Evolutionary conservation across 208 protist species (phyloP).

Genomic region (Trypanosoma melophagium): DNA sequence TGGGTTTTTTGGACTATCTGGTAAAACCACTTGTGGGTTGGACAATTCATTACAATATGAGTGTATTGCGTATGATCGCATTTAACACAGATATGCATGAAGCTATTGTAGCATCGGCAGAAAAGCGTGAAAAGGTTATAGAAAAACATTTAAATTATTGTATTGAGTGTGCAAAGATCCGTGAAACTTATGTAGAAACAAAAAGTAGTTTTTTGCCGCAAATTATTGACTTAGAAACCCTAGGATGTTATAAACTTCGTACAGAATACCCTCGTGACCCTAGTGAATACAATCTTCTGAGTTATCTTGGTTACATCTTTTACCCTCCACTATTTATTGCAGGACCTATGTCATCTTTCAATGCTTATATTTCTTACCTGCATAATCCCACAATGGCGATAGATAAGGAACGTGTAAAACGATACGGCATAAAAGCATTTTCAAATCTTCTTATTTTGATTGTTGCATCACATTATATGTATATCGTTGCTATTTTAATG

Average conservation of each 20-base stretch:
- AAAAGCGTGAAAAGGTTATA: conserved; percentile 27
- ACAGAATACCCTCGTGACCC: conserved; percentile 47
- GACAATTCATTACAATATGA: conserved; percentile 71
- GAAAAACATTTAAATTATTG: conserved; percentile 31
- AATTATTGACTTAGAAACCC: neutral
- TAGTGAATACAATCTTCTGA: conserved; percentile 70
- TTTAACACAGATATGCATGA: conserved; percentile 68
- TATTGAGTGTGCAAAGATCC: conserved; percentile 33
- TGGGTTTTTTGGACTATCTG: conserved; percentile 1
- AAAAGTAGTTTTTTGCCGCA: conserved; percentile 39
- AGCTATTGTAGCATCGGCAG: conserved; percentile 13
- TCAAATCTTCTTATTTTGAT: conserved; percentile 25
- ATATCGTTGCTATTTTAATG: conserved; percentile 45
- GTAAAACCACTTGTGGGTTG: conserved; percentile 43
- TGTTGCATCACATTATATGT: conserved; percentile 42
- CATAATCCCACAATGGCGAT: conserved; percentile 36
- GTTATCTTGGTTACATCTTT: conserved; percentile 86
- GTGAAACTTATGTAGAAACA: conserved; percentile 5
- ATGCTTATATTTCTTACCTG: conserved; percentile 83
- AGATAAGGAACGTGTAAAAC: conserved; percentile 4
- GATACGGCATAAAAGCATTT: conserved; percentile 30
- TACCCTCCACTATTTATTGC: conserved; percentile 91
- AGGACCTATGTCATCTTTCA: conserved; percentile 90
- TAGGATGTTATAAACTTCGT: conserved; percentile 60
- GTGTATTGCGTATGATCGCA: conserved; percentile 82